phyloP scores from a whole-genome alignment of 2,329 filamentous ascomycete species.

The Lecanicillium sp. region DNA sequence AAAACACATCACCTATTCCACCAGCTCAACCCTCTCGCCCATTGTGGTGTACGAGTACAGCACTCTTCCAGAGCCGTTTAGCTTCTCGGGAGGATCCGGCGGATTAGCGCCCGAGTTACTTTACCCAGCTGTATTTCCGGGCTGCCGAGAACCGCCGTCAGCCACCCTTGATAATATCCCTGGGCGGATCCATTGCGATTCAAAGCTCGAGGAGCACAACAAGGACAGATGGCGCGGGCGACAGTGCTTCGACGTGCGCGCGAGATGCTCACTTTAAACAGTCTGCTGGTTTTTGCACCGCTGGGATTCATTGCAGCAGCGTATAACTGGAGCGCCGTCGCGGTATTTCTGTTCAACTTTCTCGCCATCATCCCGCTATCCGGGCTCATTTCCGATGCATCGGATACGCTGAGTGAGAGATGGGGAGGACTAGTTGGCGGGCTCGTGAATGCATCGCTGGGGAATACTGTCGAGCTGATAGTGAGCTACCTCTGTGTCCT shows the following conservation, averaged over 20 bases:
- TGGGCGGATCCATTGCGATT: neutral
- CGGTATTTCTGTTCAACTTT: conserved; percentile 13
- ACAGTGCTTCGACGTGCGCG: conserved; percentile 1
- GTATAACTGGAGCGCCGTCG: conserved; percentile 8
- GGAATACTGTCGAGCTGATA: conserved; percentile 17
- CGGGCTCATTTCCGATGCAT: conserved; percentile 15
- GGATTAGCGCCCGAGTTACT: neutral
- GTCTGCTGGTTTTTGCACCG: conserved; percentile 14
- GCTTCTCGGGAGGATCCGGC: neutral
- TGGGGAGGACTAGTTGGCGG: conserved; percentile 15
- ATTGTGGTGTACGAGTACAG: too few species aligned
- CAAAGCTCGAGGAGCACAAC: neutral
- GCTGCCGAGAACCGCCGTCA: neutral
- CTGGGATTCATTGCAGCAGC: conserved; percentile 13
- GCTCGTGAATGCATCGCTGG: conserved; percentile 17
- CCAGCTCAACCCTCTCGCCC: neutral
- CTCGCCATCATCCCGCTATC: conserved; percentile 17
- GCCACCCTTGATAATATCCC: neutral
- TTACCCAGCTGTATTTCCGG: neutral
- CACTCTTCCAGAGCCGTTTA: too few species aligned
- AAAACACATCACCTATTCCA: too few species aligned
- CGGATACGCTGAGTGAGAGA: conserved; percentile 14
- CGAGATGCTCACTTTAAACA: neutral
- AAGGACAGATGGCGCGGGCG: neutral
- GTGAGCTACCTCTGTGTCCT: neutral